Evolutionary conservation across 2,329 filamentous ascomycete genomes (phyloP), one percentile per base, ranked within the genome.

Genomic region (Hypoxylon sp.): DNA sequence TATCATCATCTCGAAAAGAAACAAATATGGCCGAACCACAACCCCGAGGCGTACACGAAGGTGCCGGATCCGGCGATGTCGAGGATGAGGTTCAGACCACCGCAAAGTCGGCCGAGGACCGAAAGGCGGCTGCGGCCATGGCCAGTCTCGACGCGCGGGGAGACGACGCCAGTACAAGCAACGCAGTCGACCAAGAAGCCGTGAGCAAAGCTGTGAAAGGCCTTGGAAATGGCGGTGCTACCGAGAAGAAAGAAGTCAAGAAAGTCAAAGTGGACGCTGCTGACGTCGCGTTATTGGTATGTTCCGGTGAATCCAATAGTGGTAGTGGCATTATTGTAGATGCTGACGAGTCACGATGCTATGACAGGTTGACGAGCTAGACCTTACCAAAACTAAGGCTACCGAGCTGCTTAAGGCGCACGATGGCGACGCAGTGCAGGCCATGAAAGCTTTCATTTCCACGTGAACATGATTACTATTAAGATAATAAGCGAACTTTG

Each of bases 101-200:
- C 62, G 85, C 86, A 75, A 91, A 90, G 80, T 88, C 87, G 45
- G 91, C 91, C 75, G 91, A 93, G 80, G 91, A 93, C 81, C 89
- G 91, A 80, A 93, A 93, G 80, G 90, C 91, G 49, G 90, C 90
- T 43, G 90, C 89, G 5, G 92, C 91, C 30, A 87, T 94, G 65
- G 91, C 90, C 51, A 87, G 86, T 67, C 89, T 94, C 72, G 91
- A 93, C 76, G 78, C 82, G 46, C 78, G 80, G 38, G 83, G 84
- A 51, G 83, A 86, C 30, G 81, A 84, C 48, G 75, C 77, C 34
- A 75, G 80, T 50, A 50, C 57, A 7, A 57, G 50, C 2, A 85
- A 86, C 75, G 85, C 87, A 68, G 87, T 92, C 72, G 91, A 94
- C 77, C 82, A 87, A 57, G 90, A 90, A 66, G 92, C 91, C 70